phyloP scores from a whole-genome alignment of 352 stramenopile genomes.

The Phytophthora chlamydospora region DNA sequence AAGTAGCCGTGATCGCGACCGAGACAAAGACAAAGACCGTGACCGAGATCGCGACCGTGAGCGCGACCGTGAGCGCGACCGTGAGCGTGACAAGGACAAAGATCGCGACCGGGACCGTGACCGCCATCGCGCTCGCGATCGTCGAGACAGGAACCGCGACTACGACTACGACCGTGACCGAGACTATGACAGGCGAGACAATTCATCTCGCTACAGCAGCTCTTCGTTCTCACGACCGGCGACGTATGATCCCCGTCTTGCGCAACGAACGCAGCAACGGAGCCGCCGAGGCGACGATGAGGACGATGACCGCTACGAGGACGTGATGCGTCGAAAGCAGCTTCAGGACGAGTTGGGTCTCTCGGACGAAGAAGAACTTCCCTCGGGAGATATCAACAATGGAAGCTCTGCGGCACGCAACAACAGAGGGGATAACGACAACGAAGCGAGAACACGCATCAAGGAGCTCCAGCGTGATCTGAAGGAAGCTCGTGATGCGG shows the following conservation, averaged over 20 bases:
- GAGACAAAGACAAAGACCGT: slow-evolving; percentile 28
- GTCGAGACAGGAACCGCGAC: slow-evolving; percentile 44
- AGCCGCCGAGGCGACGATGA: slow-evolving; percentile 49
- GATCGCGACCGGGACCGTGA: slow-evolving; percentile 34
- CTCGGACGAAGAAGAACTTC: slow-evolving; percentile 55
- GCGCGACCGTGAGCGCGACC: slow-evolving; percentile 43
- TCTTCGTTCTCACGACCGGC: slow-evolving; percentile 81
- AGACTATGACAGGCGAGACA: slow-evolving; percentile 36
- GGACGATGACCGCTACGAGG: slow-evolving; percentile 44
- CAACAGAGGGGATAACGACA: slow-evolving; percentile 14
- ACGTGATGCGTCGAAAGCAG: slow-evolving; percentile 56
- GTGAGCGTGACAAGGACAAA: slow-evolving; percentile 22
- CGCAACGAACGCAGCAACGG: slow-evolving; percentile 56
- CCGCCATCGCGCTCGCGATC: slow-evolving; percentile 31
- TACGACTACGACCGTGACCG: slow-evolving; percentile 40
- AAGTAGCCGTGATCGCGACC: slow-evolving; percentile 28
- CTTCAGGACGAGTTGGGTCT: slow-evolving; percentile 79
- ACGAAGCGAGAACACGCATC: slow-evolving; percentile 44
- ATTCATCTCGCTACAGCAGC: slow-evolving; percentile 34
- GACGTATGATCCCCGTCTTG: slow-evolving; percentile 82
- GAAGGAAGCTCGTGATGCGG: slow-evolving; percentile 59
- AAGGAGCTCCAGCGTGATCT: slow-evolving; percentile 70
- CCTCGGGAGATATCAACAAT: slow-evolving; percentile 6
- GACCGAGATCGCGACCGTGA: slow-evolving; percentile 28
- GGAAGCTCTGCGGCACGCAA: slow-evolving; percentile 1